phyloP scores from a whole-genome alignment of 192 early-diverging fungal genomes.

The Spizellomyces sp. region DNA sequence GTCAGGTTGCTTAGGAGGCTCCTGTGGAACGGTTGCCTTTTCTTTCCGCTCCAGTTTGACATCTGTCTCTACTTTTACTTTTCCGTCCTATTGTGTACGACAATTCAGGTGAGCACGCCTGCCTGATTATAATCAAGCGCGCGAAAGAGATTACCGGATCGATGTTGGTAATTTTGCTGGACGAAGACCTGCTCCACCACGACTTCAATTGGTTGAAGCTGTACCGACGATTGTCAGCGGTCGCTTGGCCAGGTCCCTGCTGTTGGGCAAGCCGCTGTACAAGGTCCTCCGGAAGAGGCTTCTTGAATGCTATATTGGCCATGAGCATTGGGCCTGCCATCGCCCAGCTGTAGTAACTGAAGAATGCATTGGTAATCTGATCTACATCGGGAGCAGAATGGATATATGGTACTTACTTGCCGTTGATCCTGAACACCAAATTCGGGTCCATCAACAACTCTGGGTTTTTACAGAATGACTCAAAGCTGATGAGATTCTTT shows the following conservation, averaged over 20 bases:
- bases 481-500: conserved; percentile 54
- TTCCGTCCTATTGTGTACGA: conserved; percentile 11
- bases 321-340: conserved; percentile 64
- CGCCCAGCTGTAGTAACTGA: conserved; percentile 62
- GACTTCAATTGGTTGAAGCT: conserved; percentile 34
- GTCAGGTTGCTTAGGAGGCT: background rate
- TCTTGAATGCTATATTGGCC: conserved; percentile 58
- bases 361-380: background rate
- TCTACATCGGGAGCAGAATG: background rate
- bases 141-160: too few relatives aligned
- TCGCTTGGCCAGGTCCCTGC: conserved; percentile 7
- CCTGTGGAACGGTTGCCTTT: background rate
- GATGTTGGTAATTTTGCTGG: conserved; percentile 4
- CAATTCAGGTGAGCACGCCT: too few relatives aligned
- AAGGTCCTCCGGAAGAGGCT: conserved; percentile 49
- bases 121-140: too few relatives aligned
- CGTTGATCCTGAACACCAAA: conserved; percentile 58
- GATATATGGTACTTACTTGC: conserved; percentile 40
- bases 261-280: conserved; percentile 9
- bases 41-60: background rate
- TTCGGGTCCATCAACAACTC: conserved; percentile 54
- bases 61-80: background rate
- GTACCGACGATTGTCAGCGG: conserved; percentile 23
- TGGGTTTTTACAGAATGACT: conserved; percentile 56
- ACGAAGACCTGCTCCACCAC: conserved; percentile 37